A percentile compares a stretch with the other conserved stretches of the same genome.
phyloP scores from a whole-genome alignment of 495 filamentous ascomycete genomes.

The Physcia stellaris region DNA sequence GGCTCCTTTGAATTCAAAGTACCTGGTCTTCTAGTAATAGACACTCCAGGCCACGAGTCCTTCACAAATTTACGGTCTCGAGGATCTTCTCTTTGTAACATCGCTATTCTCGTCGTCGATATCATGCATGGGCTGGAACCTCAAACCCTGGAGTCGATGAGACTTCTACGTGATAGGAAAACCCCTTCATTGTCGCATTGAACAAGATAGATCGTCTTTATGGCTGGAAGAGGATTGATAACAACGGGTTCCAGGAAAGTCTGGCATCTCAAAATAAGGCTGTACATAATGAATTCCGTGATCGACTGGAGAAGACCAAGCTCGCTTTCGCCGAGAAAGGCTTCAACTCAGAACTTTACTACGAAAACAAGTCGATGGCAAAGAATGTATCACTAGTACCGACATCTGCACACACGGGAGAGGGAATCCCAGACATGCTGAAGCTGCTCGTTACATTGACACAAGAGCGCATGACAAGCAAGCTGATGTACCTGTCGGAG shows the following conservation, averaged over 20 bases:
- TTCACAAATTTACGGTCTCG: slow-evolving; percentile 96
- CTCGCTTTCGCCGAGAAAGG: slow-evolving; percentile 89
- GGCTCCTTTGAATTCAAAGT: slow-evolving; percentile 93
- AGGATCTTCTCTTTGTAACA: slow-evolving; percentile 96
- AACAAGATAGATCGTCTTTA: slow-evolving; percentile 99
- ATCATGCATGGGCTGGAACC: slow-evolving; percentile 99
- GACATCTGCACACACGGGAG: slow-evolving; percentile 92
- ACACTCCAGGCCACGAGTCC: slow-evolving; percentile 99
- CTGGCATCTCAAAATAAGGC: slow-evolving; percentile 81
- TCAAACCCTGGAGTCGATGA: slow-evolving; percentile 96
- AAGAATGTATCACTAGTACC: slow-evolving; percentile 87
- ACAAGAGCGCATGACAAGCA: slow-evolving; percentile 95
- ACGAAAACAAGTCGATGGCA: slow-evolving; percentile 95
- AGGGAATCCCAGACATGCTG: slow-evolving; percentile 98
- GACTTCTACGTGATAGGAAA: slow-evolving; percentile 77
- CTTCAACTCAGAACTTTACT: slow-evolving; percentile 94
- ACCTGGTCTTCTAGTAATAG: slow-evolving; percentile 91
- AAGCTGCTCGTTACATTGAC: slow-evolving; percentile 85
- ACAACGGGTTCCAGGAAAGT: slow-evolving; percentile 95
- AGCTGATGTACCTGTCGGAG: slow-evolving; percentile 95
- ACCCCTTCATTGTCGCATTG: slow-evolving; percentile 96
- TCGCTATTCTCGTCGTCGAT: slow-evolving; percentile 97
- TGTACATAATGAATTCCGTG: slow-evolving; percentile 88
- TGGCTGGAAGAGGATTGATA: slow-evolving; percentile 92
- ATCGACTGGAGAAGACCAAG: slow-evolving; percentile 82